Evolutionary conservation across 257 asterid genomes (phyloP), one percentile per base, ranked within the genome.

Genomic region (Lycium ferocissimum): DNA sequence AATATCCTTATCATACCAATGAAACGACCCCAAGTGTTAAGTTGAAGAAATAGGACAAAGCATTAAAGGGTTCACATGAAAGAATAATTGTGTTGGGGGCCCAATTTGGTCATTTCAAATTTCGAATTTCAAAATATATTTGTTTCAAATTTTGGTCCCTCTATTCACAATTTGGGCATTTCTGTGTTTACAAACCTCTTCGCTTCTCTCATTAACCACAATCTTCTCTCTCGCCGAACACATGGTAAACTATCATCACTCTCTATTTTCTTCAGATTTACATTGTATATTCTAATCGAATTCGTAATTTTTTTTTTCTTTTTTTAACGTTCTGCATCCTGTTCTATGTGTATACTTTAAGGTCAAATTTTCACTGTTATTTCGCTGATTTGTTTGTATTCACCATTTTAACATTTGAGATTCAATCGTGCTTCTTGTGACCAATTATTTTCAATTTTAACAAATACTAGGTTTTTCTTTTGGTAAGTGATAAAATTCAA

Each of bases 91-190:
- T 14, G n/a, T 56, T 14, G n/a, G 61, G 61, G 61, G 17, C 18
- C 63, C 63, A 51, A 1, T 76, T 51, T 51, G 82, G 9, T 51
- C 14, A 76, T 51, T 51, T 51, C 82, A 76, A 76, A 76, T 22
- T 51, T 76, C 47, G 51, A 76, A 26, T 26, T 26, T 26, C 33
- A 26, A 26, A 26, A 76, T 22, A 38, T 26, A 49, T 13, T 22
- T 15, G 47, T 76, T 76, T 13, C 63, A 76, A 51, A 51, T 11
- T 75, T 76, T 14, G 3, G 22, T 7, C 5, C 81, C 14, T 22
- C 47, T 12, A 20, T 7, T 49, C 43, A 49, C 62, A 58, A 17
- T 26, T 26, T 26, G 33, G 12, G 61, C 81, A 75, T 75, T 75
- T 49, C 22, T 47, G 81, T 49, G 43, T 0, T 49, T 3, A 12